phyloP scores from a whole-genome alignment of 345 rosid genomes.

The Lenwebbia sp. region DNA sequence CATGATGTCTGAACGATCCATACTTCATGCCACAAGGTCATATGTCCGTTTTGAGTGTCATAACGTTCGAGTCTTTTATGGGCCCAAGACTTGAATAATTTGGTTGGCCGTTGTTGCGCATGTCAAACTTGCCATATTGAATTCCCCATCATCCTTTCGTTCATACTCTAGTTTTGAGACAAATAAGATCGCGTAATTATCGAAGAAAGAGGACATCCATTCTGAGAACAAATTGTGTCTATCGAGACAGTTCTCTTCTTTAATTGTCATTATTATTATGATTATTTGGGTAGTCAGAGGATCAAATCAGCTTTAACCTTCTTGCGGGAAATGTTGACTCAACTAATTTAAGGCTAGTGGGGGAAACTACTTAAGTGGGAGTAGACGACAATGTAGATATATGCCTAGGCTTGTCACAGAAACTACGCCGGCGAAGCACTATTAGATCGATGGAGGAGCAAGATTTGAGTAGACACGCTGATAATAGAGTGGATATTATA shows the following conservation, averaged over 20 bases:
- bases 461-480: background rate
- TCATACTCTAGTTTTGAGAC: background rate
- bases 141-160: background rate
- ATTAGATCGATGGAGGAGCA: background rate
- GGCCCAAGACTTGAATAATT: background rate
- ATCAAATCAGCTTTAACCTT: background rate
- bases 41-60: background rate
- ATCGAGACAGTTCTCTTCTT: background rate
- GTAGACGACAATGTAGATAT: background rate
- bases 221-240: background rate
- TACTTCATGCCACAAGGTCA: background rate
- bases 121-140: background rate
- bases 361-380: background rate
- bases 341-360: background rate
- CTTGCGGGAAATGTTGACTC: background rate
- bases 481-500: background rate
- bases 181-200: background rate
- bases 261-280: background rate
- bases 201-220: background rate
- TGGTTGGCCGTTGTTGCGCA: background rate
- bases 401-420: background rate
- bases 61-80: background rate
- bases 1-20: background rate
- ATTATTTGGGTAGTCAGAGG: background rate
- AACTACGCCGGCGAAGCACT: background rate